Conservation (phyloP, 108 stramenopile genomes). For the Aurantiochytrium sp. region DNA sequence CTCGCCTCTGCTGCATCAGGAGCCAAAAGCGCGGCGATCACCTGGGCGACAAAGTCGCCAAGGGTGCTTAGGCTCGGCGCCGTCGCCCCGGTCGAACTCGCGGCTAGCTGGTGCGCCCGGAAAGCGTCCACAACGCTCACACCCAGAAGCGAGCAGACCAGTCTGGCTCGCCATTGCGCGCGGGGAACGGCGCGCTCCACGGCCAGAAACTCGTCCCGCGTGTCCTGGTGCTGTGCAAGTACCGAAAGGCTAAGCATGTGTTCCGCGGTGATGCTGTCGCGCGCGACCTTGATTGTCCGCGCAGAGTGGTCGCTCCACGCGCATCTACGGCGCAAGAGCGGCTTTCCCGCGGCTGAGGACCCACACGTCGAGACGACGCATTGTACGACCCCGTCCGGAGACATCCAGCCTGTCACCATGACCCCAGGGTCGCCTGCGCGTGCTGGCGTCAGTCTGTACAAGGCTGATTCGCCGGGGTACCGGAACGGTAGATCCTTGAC, state of each 20-base stretch:
- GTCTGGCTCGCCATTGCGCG: not conserved
- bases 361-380: not conserved
- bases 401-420: not conserved
- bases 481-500: too few species aligned
- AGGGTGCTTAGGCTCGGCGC: too few species aligned
- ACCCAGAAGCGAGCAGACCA: not conserved
- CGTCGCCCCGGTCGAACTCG: too few species aligned
- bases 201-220: not conserved
- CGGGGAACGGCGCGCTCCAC: not conserved
- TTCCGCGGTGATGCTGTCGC: not conserved
- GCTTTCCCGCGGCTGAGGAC: not conserved
- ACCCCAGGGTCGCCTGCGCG: too few species aligned
- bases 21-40: too few species aligned
- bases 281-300: too few species aligned
- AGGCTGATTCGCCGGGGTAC: too few species aligned
- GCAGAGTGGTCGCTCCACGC: too few species aligned
- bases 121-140: not conserved
- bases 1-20: too few species aligned
- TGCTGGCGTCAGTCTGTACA: too few species aligned
- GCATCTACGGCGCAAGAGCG: not conserved
- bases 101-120: not conserved
- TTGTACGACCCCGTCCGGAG: not conserved
- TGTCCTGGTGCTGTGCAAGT: not conserved
- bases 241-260: too few species aligned
- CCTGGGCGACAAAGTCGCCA: too few species aligned